Conservation (phyloP, 192 early-diverging fungal species). For the Entophlyctis luteolus region DNA sequence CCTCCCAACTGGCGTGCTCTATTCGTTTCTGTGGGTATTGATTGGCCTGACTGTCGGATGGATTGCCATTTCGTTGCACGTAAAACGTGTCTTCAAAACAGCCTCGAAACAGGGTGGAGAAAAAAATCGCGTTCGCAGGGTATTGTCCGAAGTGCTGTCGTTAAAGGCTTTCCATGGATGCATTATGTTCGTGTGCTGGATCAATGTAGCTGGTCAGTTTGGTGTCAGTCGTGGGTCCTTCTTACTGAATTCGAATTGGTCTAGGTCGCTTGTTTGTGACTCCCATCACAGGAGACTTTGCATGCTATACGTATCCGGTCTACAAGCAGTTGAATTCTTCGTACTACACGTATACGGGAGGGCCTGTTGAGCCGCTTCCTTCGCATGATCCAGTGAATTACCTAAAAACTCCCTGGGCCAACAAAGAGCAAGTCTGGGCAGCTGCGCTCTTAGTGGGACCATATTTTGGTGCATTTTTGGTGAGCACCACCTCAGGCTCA, state of each 20-base stretch:
- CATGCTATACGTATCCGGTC: constrained; percentile 34
- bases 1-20: constrained; percentile 34
- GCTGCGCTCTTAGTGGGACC: background rate
- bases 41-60: constrained; percentile 34
- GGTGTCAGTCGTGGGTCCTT: background rate
- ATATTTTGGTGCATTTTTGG: background rate
- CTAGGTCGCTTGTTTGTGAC: constrained; percentile 38
- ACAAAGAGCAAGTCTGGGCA: constrained; percentile 22
- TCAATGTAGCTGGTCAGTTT: constrained; percentile 28
- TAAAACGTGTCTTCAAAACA: constrained; percentile 10
- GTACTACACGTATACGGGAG: constrained; percentile 15
- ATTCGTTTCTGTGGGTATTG: constrained; percentile 35
- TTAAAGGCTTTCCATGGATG: constrained; percentile 40
- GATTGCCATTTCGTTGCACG: constrained; percentile 36
- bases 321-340: constrained; percentile 34
- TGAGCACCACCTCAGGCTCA: no score
- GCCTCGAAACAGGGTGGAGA: no score
- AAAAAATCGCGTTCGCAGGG: background rate
- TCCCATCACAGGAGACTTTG: constrained; percentile 27
- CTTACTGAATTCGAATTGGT: background rate
- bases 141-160: constrained; percentile 25
- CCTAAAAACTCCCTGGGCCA: constrained; percentile 30
- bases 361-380: constrained; percentile 15
- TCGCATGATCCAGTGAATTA: constrained; percentile 32
- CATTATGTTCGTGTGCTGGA: constrained; percentile 39